Base-by-base conservation (phyloP, 1,284 basidiomycete genomes). In the Takashimella koratensis region DNA sequence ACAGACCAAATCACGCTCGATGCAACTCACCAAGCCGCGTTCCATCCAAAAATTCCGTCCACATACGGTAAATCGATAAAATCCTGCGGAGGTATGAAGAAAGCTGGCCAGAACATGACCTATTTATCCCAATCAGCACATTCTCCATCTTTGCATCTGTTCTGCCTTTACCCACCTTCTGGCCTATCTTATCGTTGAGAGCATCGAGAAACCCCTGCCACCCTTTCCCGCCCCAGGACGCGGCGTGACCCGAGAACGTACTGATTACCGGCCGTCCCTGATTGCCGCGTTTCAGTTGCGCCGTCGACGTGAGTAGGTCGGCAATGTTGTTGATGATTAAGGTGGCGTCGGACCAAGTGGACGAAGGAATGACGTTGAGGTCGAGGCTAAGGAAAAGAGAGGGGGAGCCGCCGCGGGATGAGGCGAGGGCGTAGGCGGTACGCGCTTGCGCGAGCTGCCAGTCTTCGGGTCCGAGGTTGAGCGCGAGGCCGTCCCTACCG, bases 391-490 rank as follows among this genome's bases (percentile, higher is more conserved):
- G 26, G 55, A 74, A 73, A 21, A 77, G 66, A 40, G 58, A 57
- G 52, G 30, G 30, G 30, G 16, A 36, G 16, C 30, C 30, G 16
- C 30, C 30, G 16, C 41, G 40, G 40, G 41, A 10, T 0, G 57
- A 30, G 8, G 65, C 57, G 21, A 71, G 26, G n/a, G 43, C 22
- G 57, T 64, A 74, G 2, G 73, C 74, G 2, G 51, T 36, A 21
- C 59, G 61, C 5, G 72, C 73, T 64, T 77, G 76, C 22, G 49
- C 25, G 24, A 64, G 42, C 55, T 77, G 75, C 76, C 76, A 77
- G 2, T 64, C 55, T 46, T 77, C 76, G 0, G 64, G 64, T 20
- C 76, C 76, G 6, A 77, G 60, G 54, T 77, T 77, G 39, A 77
- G 66, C 2, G 66, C 71, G 8, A 77, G 64, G 1, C 63, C 75